Conservation (phyloP, 1,284 basidiomycete species). For the Apiotrichum mycotoxinovorans region DNA sequence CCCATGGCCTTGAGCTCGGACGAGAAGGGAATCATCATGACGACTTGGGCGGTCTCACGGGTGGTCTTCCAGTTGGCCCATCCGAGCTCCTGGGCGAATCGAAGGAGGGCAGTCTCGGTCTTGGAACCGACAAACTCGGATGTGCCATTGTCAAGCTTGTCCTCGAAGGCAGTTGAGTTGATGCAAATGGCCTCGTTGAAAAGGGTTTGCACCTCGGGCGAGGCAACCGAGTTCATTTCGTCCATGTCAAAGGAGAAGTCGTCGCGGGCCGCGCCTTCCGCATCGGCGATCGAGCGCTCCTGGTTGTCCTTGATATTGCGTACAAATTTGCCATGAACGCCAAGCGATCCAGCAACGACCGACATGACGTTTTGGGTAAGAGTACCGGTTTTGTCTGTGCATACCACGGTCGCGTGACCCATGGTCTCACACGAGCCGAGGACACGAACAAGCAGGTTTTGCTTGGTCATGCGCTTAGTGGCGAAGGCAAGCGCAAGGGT, state of each 20-base stretch:
- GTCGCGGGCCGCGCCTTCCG: conserved; percentile 40
- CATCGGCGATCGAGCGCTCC: conserved; percentile 68
- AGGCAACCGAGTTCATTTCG: conserved; percentile 63
- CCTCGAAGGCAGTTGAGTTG: conserved; percentile 96
- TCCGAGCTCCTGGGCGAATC: conserved; percentile 78
- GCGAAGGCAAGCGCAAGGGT: conserved; percentile 95
- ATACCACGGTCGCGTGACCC: conserved; percentile 94
- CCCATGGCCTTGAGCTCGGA: conserved; percentile 96
- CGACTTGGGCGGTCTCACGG: conserved; percentile 62
- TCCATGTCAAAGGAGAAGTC: conserved; percentile 84
- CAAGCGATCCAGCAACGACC: conserved; percentile 91
- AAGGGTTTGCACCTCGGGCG: conserved; percentile 62
- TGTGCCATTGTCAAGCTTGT: conserved; percentile 64
- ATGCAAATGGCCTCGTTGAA: conserved; percentile 84
- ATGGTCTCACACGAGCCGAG: conserved; percentile 97
- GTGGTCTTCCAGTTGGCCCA: conserved; percentile 75
- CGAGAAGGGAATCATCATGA: conserved; percentile 93
- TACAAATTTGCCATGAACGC: conserved; percentile 91
- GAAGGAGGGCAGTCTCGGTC: conserved; percentile 90
- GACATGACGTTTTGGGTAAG: conserved; percentile 93
- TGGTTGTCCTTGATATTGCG: conserved; percentile 70
- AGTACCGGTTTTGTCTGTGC: conserved; percentile 88
- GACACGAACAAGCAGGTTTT: conserved; percentile 90
- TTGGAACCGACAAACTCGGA: conserved; percentile 84
- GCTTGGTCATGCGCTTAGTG: conserved; percentile 92